phyloP scores from a whole-genome alignment of 768 basidiomycete genomes.

The Russula sp. region DNA sequence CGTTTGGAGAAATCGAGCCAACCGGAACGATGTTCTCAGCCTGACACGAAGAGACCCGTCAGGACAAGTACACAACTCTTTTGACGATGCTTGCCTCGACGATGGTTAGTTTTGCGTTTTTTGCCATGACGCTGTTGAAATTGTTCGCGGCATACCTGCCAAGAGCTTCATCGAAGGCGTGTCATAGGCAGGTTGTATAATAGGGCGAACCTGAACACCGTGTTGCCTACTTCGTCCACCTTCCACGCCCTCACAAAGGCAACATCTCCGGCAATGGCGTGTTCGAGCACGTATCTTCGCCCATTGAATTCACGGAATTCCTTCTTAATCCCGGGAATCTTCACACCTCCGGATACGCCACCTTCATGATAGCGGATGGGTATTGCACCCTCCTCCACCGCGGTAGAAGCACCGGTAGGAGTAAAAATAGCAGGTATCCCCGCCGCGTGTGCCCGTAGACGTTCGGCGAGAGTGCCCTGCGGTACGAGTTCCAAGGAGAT shows the following conservation, averaged over 20 bases:
- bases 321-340: slow-evolving; percentile 67
- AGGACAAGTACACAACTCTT: neutral
- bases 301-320: slow-evolving; percentile 74
- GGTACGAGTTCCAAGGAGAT: slow-evolving; percentile 86
- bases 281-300: slow-evolving; percentile 76
- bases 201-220: slow-evolving; percentile 67
- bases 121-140: slow-evolving; percentile 82
- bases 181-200: neutral
- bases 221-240: slow-evolving; percentile 86
- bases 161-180: neutral
- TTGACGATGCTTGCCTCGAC: slow-evolving; percentile 53
- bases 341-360: slow-evolving; percentile 63
- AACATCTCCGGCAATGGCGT: slow-evolving; percentile 71
- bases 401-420: slow-evolving; percentile 83
- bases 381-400: slow-evolving; percentile 73
- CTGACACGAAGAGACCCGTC: slow-evolving; percentile 33
- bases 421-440: slow-evolving; percentile 94
- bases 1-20: slow-evolving; percentile 73
- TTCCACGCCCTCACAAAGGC: slow-evolving; percentile 91
- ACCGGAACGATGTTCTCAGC: slow-evolving; percentile 86
- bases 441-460: slow-evolving; percentile 82
- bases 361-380: slow-evolving; percentile 75
- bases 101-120: slow-evolving; percentile 83
- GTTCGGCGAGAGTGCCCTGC: slow-evolving; percentile 86
- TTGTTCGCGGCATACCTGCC: slow-evolving; percentile 80